Evolutionary conservation across 495 filamentous ascomycete species (phyloP), one percentile per base, ranked within the genome.

Genomic region (Melanomma pulvis-pyrius): DNA sequence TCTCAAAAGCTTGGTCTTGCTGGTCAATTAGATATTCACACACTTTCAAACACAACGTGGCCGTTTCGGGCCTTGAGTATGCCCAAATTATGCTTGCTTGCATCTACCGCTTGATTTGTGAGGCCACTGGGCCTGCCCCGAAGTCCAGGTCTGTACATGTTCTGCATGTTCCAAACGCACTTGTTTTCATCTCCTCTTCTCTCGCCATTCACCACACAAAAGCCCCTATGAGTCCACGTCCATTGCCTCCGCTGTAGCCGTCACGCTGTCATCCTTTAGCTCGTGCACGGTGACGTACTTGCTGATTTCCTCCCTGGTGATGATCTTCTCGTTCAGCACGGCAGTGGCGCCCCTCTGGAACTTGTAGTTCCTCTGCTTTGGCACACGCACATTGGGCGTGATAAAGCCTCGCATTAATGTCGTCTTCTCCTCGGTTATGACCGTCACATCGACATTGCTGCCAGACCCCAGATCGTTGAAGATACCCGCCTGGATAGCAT

Each of bases 401-500:
- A 96, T 86, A 79, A 89, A 93, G 77, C 94, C 96, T 68, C 94
- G 86, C 82, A 92, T 82, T 77, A 99, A 77, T 67, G 90, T 90
- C 26, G 96, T 93, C 87, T 96, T 96, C 68, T 97, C 92, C 70
- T 84, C 80, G 60, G 92, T 94, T 71, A 99, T 97, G 65, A 99
- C 86, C 67, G 92, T 93, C 49, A 99, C 88, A 76, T 99, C 96
- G 49, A 99, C 96, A 76, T 99, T 99, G 73, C 90, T 93, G 66
- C 96, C 96, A 13, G 91, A 96, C 4, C 96, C 96, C 76, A 99
- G 78, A 80, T 99, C 96, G 81, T 99, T 99, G 84, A 94, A 99
- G 78, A 99, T 97, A 86, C 96, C 96, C 11, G 96, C 88, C 80
- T 92, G 86, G 72, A 99, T 98, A 13, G 96, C 96, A 68, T 97